A percentile compares a stretch with the other conserved stretches of the same genome.
phyloP scores from a whole-genome alignment of 2,329 filamentous ascomycete genomes.

The Claviceps humidiphila region DNA sequence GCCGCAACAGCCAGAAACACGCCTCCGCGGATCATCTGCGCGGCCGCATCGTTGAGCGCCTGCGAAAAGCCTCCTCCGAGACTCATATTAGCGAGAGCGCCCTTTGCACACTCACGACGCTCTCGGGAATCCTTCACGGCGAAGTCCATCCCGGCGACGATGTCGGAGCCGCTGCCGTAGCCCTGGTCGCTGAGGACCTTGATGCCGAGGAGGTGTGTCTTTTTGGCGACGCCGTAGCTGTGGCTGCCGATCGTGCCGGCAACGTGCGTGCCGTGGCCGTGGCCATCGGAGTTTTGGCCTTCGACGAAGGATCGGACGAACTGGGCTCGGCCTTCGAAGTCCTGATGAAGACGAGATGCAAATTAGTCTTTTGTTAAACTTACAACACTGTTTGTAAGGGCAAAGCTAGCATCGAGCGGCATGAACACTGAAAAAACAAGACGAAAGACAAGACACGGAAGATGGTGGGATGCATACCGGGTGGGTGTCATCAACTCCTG shows the following conservation, averaged over 20 bases:
- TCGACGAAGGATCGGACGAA: slow-evolving; percentile 21
- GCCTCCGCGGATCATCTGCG: slow-evolving; percentile 28
- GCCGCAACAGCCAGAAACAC: slow-evolving; percentile 43
- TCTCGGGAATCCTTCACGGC: slow-evolving; percentile 23
- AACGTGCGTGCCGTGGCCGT: slow-evolving; percentile 19
- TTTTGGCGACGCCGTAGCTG: slow-evolving; percentile 27
- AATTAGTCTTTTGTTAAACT: neutral
- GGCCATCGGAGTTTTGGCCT: slow-evolving; percentile 15
- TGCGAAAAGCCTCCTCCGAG: slow-evolving; percentile 34
- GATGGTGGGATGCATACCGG: slow-evolving; percentile 13
- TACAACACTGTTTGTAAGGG: neutral
- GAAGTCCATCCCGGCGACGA: slow-evolving; percentile 33
- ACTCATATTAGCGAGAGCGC: slow-evolving; percentile 42
- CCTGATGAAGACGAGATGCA: slow-evolving; percentile 6
- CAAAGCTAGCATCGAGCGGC: too few relatives aligned
- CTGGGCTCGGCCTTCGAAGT: slow-evolving; percentile 27
- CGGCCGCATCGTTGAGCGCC: slow-evolving; percentile 37
- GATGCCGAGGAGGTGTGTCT: slow-evolving; percentile 22
- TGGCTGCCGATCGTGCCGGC: slow-evolving; percentile 20
- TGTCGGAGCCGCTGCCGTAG: slow-evolving; percentile 15
- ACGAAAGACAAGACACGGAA: too few relatives aligned
- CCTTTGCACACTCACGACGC: slow-evolving; percentile 26
- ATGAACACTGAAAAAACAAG: neutral
- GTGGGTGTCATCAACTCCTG: slow-evolving; percentile 22
- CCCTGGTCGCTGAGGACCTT: slow-evolving; percentile 23